These are phyloP conservation scores for Pyrenophora graminea DNA, from an alignment of 2,329 filamentous ascomycete genomes.

Conservation along the genomic window DNA sequence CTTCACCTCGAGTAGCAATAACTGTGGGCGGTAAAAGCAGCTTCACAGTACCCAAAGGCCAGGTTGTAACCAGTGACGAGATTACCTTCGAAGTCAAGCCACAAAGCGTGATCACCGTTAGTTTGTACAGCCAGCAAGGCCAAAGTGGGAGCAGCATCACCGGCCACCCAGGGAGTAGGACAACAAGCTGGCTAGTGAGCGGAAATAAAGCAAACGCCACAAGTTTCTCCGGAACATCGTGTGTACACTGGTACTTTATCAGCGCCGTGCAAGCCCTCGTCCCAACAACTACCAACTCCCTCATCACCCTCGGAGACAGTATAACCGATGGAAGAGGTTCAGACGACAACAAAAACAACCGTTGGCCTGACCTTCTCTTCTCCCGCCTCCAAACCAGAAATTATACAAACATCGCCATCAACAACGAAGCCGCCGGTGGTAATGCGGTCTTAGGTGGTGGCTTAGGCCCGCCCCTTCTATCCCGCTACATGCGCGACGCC, in stretches of 20 bases:
- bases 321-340: conserved; percentile 67
- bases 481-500: conserved; percentile 66
- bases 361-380: conserved; percentile 41
- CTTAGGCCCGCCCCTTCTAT: conserved; percentile 64
- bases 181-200: conserved; percentile 57
- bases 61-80: conserved; percentile 63
- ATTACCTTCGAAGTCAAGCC: conserved; percentile 58
- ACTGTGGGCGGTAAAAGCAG: conserved; percentile 60
- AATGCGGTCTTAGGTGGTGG: conserved; percentile 67
- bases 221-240: conserved; percentile 37
- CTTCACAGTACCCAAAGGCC: conserved; percentile 58
- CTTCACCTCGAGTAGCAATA: conserved; percentile 62
- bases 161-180: conserved; percentile 67
- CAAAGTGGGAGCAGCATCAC: conserved; percentile 64
- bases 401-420: conserved; percentile 59
- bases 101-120: conserved; percentile 61
- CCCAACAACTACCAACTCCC: conserved; percentile 49
- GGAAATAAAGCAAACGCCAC: conserved; percentile 33
- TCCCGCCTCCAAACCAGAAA: conserved; percentile 51
- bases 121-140: conserved; percentile 61
- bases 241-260: conserved; percentile 56
- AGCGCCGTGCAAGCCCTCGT: conserved; percentile 60
- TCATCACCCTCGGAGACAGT: conserved; percentile 65
- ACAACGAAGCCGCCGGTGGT: conserved; percentile 70
- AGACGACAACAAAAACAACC: conserved; percentile 19